Percentiles rank a stretch among this genome's conserved stretches.
phyloP scores from a whole-genome alignment of 1,139 yeast genomes.

The Candida pseudocylindracea region DNA sequence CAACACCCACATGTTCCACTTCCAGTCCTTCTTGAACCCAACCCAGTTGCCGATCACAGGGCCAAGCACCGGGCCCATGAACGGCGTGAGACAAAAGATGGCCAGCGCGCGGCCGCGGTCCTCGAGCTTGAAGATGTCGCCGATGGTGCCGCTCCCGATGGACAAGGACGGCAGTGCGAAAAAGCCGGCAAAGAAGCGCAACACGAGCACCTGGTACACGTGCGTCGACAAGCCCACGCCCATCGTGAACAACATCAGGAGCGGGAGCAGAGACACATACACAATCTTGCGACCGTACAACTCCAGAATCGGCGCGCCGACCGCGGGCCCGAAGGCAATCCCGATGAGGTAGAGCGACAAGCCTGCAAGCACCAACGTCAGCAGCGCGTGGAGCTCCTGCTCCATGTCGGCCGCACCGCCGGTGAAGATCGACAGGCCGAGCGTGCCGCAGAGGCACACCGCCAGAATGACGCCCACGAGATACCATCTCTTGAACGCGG shows the following conservation, averaged over 20 bases:
- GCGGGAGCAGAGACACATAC: slow-evolving; percentile 35
- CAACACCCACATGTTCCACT: slow-evolving; percentile 61
- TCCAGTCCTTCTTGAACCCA: slow-evolving; percentile 21
- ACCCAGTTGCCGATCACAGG: slow-evolving; percentile 38
- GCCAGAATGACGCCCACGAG: slow-evolving; percentile 39
- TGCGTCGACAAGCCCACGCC: slow-evolving; percentile 48
- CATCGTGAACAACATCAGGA: slow-evolving; percentile 53
- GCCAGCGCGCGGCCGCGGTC: slow-evolving; percentile 52
- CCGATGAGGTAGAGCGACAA: slow-evolving; percentile 52
- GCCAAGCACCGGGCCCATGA: slow-evolving; percentile 65
- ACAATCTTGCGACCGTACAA: slow-evolving; percentile 48
- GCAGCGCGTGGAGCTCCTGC: slow-evolving; percentile 20
- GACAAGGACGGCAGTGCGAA: slow-evolving; percentile 73
- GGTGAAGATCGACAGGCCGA: slow-evolving; percentile 51
- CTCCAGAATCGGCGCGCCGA: slow-evolving; percentile 65
- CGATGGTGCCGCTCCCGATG: slow-evolving; percentile 45
- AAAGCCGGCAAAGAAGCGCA: slow-evolving; percentile 63
- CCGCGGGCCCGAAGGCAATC: slow-evolving; percentile 48
- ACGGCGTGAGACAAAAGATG: slow-evolving; percentile 45
- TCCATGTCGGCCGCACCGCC: slow-evolving; percentile 34
- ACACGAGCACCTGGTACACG: slow-evolving; percentile 34
- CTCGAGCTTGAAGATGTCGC: slow-evolving; percentile 6
- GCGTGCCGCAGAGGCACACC: slow-evolving; percentile 42
- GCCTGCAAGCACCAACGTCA: slow-evolving; percentile 41
- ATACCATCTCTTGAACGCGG: slow-evolving; percentile 35